Percentiles rank a stretch among this genome's conserved stretches.
These are phyloP conservation scores for Parathielavia appendiculata DNA, from an alignment of 495 filamentous ascomycete genomes.

Conservation along the genomic window DNA sequence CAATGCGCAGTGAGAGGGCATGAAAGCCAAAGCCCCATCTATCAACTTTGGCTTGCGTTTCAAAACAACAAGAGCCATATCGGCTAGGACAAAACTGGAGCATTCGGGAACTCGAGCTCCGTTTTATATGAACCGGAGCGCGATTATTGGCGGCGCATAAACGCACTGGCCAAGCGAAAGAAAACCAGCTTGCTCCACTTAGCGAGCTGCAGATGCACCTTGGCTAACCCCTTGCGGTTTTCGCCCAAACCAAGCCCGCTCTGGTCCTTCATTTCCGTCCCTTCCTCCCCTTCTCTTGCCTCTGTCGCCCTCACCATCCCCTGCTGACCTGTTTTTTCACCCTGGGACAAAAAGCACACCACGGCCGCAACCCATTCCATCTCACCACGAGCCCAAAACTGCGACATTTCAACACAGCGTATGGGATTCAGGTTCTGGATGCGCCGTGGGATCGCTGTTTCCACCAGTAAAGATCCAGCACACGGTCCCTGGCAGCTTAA, in stretches of 20 bases:
- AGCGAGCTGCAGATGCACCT: background rate
- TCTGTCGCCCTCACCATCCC: background rate
- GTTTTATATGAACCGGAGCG: background rate
- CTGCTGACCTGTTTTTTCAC: background rate
- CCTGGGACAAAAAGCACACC: background rate
- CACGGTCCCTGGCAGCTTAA: conserved; percentile 6
- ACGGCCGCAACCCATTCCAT: background rate
- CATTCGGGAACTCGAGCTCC: background rate
- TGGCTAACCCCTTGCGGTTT: conserved; percentile 9
- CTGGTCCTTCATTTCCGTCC: conserved; percentile 10
- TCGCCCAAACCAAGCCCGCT: background rate
- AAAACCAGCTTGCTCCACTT: background rate
- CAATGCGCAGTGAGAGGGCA: background rate
- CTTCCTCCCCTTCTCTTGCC: background rate
- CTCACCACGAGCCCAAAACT: background rate
- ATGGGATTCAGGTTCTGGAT: background rate
- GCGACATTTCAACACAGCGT: background rate
- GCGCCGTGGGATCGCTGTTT: conserved; percentile 1
- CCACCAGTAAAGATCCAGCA: background rate
- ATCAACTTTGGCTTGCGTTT: background rate
- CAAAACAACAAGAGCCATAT: conserved; percentile 1
- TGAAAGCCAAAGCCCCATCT: background rate
- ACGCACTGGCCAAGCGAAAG: background rate
- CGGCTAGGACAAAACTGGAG: background rate
- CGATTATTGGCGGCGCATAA: background rate